A percentile compares a stretch with the other conserved stretches of the same genome.
phyloP scores from a whole-genome alignment of 2,329 filamentous ascomycete species.

The Colletotrichum siamense region DNA sequence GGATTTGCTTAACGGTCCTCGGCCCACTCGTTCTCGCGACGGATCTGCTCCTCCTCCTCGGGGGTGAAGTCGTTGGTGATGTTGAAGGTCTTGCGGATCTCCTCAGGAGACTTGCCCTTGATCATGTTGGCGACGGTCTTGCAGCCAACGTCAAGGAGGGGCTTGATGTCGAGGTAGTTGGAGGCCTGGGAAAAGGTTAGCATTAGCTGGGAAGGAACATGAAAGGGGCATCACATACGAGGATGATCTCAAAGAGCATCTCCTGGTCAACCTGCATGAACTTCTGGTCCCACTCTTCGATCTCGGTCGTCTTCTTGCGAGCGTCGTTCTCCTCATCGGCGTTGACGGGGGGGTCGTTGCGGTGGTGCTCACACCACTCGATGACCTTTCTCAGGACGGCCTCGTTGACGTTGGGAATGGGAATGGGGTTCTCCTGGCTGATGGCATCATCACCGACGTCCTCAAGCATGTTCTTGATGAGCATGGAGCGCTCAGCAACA shows the following conservation, averaged over 20 bases:
- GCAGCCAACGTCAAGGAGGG: slow-evolving; percentile 95
- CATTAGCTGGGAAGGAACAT: not conserved
- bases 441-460: slow-evolving; percentile 76
- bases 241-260: slow-evolving; percentile 99
- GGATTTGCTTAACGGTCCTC: slow-evolving; percentile 71
- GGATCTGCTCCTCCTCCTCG: slow-evolving; percentile 98
- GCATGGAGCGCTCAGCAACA: slow-evolving; percentile 88
- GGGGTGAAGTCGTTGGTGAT: slow-evolving; percentile 99
- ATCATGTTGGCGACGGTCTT: slow-evolving; percentile 99
- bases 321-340: slow-evolving; percentile 91
- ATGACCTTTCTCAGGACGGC: slow-evolving; percentile 94
- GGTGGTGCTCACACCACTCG: slow-evolving; percentile 97
- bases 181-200: slow-evolving; percentile 67
- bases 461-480: slow-evolving; percentile 98
- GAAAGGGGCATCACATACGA: slow-evolving; percentile 63
- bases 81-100: slow-evolving; percentile 99
- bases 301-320: slow-evolving; percentile 98
- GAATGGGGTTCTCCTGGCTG: slow-evolving; percentile 71
- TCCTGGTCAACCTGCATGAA: slow-evolving; percentile 99
- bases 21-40: slow-evolving; percentile 89
- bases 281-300: slow-evolving; percentile 99
- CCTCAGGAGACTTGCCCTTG: slow-evolving; percentile 99
- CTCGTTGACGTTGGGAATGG: slow-evolving; percentile 93
- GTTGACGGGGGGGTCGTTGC: slow-evolving; percentile 77
- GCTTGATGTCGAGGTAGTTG: slow-evolving; percentile 99